Base-by-base conservation (phyloP, 2,329 filamentous ascomycete genomes). In the Cladophialophora carrionii region DNA sequence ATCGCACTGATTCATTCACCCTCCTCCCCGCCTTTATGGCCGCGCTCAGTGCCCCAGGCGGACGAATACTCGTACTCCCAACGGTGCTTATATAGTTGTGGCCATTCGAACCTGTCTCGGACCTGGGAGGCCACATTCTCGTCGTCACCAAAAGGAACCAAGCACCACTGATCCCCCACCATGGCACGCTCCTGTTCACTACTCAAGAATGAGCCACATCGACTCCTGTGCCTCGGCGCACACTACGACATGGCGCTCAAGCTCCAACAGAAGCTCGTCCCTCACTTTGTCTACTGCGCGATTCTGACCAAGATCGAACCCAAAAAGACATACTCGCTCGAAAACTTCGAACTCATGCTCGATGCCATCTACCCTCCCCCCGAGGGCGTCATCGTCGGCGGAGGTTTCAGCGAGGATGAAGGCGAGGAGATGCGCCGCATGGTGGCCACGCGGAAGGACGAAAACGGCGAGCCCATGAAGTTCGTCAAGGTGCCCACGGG, bases 281-380 rank as follows among this genome's bases (percentile, higher is more conserved):
- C 51, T 0, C 51, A 56, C 51, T 54, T 62, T 32, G 37, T n/a
- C 32, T 62, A 56, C 51, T 54, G 49, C 59, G 59, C 59, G 24
- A 62, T 46, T 17, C 22, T 62, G 24, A 62, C 32, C 49, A 62
- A 56, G 10, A 49, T 62, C 22, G 59, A 62, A 20, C 59, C 34
- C 7, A 48, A 34, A n/a, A 20, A 41, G 52, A 62, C 59, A 14
- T 61, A 61, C 49, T 61, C 58, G 48, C 58, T 48, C 12, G 58
- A 53, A 24, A 54, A 61, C 31, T 51, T 61, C 31, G 31, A 22
- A 0, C 51, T 46, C 12, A 17, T 54, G 32, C 51, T 62, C 22
- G 59, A 62, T 1, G 34, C 32, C 1, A 29, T 62, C 34, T 49
- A 56, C 22, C 51, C 51, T 24, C 10, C 59, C 7, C 59, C 51